Conservation (phyloP, 805 yeast species). For the Ascoidea tarda region DNA sequence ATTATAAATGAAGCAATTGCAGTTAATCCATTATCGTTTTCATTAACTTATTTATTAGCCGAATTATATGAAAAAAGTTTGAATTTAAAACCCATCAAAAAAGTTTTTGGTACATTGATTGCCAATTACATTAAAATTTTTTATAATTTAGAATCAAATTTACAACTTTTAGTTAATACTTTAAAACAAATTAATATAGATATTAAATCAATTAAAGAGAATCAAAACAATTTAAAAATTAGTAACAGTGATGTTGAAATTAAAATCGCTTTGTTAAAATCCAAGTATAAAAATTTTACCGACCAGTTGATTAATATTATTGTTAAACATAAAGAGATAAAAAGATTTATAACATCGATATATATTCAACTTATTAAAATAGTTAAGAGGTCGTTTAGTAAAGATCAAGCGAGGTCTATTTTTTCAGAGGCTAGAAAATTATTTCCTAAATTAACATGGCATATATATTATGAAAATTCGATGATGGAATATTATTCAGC, state of each 20-base stretch:
- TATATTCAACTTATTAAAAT: conserved; percentile 61
- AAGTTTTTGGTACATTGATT: conserved; percentile 35
- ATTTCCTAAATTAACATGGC: conserved; percentile 58
- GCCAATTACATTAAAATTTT: conserved; percentile 22
- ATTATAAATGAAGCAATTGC: conserved; percentile 38
- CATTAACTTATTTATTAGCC: conserved; percentile 52
- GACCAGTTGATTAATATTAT: conserved; percentile 8
- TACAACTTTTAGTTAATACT: not conserved
- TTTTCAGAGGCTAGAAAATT: conserved; percentile 58
- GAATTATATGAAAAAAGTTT: conserved; percentile 53
- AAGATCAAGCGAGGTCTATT: conserved; percentile 27
- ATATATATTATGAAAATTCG: conserved; percentile 73
- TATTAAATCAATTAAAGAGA: not conserved
- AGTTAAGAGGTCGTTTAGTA: conserved; percentile 36
- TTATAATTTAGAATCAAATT: too few relatives aligned
- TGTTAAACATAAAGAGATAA: conserved; percentile 6
- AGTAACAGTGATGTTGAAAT: conserved; percentile 5
- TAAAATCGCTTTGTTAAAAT: conserved; percentile 4
- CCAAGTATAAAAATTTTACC: conserved; percentile 8
- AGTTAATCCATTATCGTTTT: conserved; percentile 57
- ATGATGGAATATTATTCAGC: conserved; percentile 58
- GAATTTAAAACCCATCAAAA: conserved; percentile 34
- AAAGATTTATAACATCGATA: conserved; percentile 33
- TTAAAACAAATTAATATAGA: not conserved
- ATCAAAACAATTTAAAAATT: not conserved